Evolutionary conservation across 108 stramenopile species (phyloP).

Genomic region (Nannochloropsis gaditana): DNA sequence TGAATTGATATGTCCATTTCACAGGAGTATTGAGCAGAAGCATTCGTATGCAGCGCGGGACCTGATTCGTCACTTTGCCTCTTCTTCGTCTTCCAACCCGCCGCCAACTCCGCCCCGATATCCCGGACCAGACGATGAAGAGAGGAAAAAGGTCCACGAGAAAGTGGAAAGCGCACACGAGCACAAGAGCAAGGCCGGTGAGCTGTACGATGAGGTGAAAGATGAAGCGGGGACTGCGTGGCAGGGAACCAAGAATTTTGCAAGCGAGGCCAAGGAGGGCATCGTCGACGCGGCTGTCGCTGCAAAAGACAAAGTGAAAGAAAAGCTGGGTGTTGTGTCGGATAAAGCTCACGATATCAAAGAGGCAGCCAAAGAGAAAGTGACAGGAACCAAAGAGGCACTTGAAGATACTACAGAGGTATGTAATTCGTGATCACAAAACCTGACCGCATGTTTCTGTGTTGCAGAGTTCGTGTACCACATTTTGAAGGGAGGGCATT

Average conservation of each 20-base stretch:
- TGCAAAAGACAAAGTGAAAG: conserved; percentile 2
- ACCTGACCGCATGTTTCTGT: too few relatives aligned
- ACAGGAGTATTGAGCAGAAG: not conserved
- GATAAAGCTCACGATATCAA: not conserved
- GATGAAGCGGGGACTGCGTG: not conserved
- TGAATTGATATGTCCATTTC: too few relatives aligned
- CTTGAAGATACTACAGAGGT: not conserved
- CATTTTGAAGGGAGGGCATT: too few relatives aligned
- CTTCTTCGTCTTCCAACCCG: not conserved
- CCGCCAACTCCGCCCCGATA: not conserved
- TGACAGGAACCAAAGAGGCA: not conserved
- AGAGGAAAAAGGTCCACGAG: not conserved
- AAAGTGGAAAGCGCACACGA: not conserved
- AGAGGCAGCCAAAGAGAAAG: not conserved
- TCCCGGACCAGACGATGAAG: conserved; percentile 1
- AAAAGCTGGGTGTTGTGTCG: not conserved
- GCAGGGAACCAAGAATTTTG: not conserved
- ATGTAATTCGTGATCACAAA: too few relatives aligned
- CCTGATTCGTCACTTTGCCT: too few relatives aligned
- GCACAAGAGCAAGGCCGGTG: not conserved
- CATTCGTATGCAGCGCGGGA: not conserved
- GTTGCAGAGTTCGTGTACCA: too few relatives aligned
- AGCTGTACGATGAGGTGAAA: not conserved
- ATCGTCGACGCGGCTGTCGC: not conserved
- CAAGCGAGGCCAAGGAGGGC: not conserved